These are phyloP conservation scores for Arthrobotrys sinensis DNA, from an alignment of 2,329 filamentous ascomycete species.

Conservation along the genomic window DNA sequence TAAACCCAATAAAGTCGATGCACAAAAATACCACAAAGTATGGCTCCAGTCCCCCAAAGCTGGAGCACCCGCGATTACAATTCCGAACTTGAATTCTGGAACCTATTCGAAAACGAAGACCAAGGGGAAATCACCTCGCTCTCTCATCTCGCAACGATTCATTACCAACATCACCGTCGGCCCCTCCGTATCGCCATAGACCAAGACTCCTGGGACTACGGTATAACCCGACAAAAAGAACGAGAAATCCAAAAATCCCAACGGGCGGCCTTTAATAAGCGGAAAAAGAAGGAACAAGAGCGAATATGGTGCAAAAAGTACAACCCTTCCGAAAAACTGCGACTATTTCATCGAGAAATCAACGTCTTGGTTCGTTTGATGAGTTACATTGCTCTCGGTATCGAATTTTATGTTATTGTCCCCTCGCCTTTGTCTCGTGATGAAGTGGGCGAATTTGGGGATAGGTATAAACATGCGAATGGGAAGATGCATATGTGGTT, in stretches of 20 bases:
- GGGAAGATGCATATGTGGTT: slow-evolving; percentile 30
- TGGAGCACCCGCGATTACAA: not conserved
- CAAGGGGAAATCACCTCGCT: slow-evolving; percentile 20
- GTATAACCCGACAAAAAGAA: slow-evolving; percentile 13
- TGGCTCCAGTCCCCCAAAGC: not conserved
- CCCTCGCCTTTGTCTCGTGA: slow-evolving; percentile 17
- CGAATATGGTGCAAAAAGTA: not conserved
- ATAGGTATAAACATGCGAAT: slow-evolving; percentile 31
- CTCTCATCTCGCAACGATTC: slow-evolving; percentile 10
- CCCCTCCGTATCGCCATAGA: slow-evolving; percentile 36
- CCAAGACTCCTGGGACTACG: slow-evolving; percentile 45
- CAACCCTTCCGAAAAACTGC: not conserved
- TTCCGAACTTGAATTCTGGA: slow-evolving; percentile 10
- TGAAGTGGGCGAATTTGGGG: slow-evolving; percentile 5
- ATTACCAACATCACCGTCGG: slow-evolving; percentile 7
- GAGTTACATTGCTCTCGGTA: slow-evolving; percentile 11
- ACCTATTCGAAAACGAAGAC: not conserved
- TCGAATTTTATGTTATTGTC: slow-evolving; percentile 38
- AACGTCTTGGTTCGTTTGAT: slow-evolving; percentile 24
- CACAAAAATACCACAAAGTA: not conserved
- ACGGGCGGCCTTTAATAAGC: slow-evolving; percentile 5
- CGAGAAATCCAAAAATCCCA: slow-evolving; percentile 12
- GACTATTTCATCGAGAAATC: slow-evolving; percentile 26
- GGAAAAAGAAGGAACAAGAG: not conserved
- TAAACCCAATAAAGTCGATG: not conserved